phyloP scores from a whole-genome alignment of 345 rosid species.

The Eucalyptus viminalis region DNA sequence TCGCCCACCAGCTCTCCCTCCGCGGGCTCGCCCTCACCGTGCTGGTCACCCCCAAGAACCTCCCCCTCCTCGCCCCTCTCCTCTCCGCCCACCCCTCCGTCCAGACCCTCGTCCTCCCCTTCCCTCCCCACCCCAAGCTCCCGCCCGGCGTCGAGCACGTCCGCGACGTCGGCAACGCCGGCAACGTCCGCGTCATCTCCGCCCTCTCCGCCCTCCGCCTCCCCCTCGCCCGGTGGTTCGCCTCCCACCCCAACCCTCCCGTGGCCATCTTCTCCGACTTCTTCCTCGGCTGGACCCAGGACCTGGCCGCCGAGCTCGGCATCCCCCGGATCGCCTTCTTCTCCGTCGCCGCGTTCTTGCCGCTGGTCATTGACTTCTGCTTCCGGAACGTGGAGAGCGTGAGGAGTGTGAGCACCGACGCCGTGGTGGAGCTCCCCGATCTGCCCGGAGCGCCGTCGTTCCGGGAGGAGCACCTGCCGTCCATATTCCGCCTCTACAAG shows the following conservation, averaged over 20 bases:
- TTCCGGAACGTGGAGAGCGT: slow-evolving; percentile 11
- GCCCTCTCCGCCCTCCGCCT: slow-evolving; percentile 34
- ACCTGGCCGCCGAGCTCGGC: slow-evolving; percentile 13
- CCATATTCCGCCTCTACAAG: slow-evolving; percentile 8
- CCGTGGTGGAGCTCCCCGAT: slow-evolving; percentile 12
- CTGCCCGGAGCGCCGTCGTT: slow-evolving; percentile 45
- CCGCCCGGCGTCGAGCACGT: slow-evolving; percentile 51
- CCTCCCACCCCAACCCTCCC: slow-evolving; percentile 47
- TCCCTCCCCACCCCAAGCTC: slow-evolving; percentile 42
- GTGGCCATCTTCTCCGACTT: slow-evolving; percentile 60
- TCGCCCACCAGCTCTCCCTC: slow-evolving; percentile 5
- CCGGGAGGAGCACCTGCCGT: slow-evolving; percentile 40
- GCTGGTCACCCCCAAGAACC: slow-evolving; percentile 1
- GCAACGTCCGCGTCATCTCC: slow-evolving; percentile 24
- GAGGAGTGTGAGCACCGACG: neutral
- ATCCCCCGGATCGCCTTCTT: slow-evolving; percentile 44
- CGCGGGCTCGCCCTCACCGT: slow-evolving; percentile 4
- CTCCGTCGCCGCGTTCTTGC: slow-evolving; percentile 19
- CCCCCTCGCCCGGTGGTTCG: slow-evolving; percentile 46
- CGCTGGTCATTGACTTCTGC: slow-evolving; percentile 8
- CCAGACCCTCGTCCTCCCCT: slow-evolving; percentile 21
- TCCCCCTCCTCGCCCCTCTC: slow-evolving; percentile 19
- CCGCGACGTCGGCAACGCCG: slow-evolving; percentile 41
- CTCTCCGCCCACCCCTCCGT: slow-evolving; percentile 37
- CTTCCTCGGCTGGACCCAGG: slow-evolving; percentile 65